These are phyloP conservation scores for Silene noctiflora DNA, from an alignment of 179 eudicot genomes.

Conservation along the genomic window DNA sequence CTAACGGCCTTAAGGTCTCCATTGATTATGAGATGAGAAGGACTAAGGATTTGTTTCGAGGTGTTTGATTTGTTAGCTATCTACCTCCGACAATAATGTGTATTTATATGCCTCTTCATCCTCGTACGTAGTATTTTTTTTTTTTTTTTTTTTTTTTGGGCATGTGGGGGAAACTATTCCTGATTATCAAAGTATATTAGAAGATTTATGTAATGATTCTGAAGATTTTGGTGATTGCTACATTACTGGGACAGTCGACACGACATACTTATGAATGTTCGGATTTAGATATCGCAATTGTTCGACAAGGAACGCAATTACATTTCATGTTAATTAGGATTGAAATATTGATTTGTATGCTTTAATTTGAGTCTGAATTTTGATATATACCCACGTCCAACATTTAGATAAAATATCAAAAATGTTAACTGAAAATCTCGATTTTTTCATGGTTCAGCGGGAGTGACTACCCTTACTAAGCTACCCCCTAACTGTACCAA, in stretches of 20 bases:
- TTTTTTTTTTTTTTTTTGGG: constrained; percentile 8
- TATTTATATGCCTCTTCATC: constrained; percentile 17
- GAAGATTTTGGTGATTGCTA: constrained; percentile 5
- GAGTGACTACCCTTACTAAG: too few species aligned
- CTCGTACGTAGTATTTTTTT: not conserved
- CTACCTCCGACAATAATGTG: not conserved
- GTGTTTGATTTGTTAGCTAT: not conserved
- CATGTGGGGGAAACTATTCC: constrained; percentile 19
- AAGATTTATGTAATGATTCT: constrained; percentile 21
- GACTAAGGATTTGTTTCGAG: not conserved
- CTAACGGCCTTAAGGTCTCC: constrained; percentile 33
- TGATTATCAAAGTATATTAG: not conserved
- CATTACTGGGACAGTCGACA: not conserved
- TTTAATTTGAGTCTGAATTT: too few species aligned
- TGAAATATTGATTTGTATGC: too few species aligned
- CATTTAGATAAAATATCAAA: too few species aligned
- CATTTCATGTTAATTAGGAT: too few species aligned
- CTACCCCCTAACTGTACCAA: too few species aligned
- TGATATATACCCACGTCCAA: too few species aligned
- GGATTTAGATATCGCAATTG: not conserved
- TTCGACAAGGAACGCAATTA: too few species aligned
- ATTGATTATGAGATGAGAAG: constrained; percentile 9
- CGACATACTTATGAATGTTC: not conserved
- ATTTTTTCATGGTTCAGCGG: too few species aligned
- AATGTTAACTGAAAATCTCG: too few species aligned